Evolutionary conservation across 257 asterid species (phyloP), one percentile per base, ranked within the genome.

Genomic region (Cordia subcordata): DNA sequence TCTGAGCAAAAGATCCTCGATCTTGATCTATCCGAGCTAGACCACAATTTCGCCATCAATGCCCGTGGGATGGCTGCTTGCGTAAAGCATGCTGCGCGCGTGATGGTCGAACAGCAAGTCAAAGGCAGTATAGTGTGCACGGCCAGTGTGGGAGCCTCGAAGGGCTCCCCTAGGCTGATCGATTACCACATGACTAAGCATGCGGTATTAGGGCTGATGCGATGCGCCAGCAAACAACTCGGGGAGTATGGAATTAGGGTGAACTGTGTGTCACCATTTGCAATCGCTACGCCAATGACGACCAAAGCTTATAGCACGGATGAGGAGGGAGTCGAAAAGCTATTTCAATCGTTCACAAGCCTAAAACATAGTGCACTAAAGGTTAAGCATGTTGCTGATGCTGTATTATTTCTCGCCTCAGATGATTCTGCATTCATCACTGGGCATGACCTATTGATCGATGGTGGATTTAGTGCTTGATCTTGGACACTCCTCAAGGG

Each of bases 181-280:
- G 87, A 81, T 55, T 81, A 78, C n/a, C 4, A 1, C 32, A 77
- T 77, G 84, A 72, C 87, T 0, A 68, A 76, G 44, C 75, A 76
- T 10, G 78, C 82, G 0, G 68, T 72, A 4, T 8, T 76, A 16
- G 87, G 82, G 14, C 68, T 81, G 37, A 57, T 81, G 44, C 69
- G 76, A 35, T 45, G 80, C 16, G 87, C 85, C 0, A 65, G 73
- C 13, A 10, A 37, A 22, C 73, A 63, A 49, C 67, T 80, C 1
- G 82, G 82, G 0, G 67, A 5, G 16, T 60, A 70, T 9, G 85
- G 82, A 32, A 76, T 80, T 9, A 62, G 77, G 56, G 81, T 80
- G 13, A 80, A 80, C 21, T 17, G 68, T 46, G 78, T 74, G 42
- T 77, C 83, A 13, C 86, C 83, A 8, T 35, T 67, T 0, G 60